Conservation (phyloP, 2,329 filamentous ascomycete species). For the Arthrobotrys entomopaga region DNA sequence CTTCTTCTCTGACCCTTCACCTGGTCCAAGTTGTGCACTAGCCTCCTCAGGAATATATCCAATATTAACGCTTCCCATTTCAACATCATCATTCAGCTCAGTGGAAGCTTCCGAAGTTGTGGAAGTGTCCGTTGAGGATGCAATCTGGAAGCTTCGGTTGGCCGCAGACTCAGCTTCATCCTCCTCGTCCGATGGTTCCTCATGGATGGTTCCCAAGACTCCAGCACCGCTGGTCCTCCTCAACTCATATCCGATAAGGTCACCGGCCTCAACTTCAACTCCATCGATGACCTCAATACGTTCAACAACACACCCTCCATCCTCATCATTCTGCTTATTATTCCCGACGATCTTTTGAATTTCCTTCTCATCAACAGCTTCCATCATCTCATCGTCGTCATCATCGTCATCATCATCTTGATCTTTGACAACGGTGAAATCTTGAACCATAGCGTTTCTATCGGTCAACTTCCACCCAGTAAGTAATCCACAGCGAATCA, state of each 20-base stretch:
- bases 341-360: conserved; percentile 4
- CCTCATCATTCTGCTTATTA: too few relatives aligned
- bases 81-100: not conserved
- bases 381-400: conserved; percentile 29
- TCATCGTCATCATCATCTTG: not conserved
- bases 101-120: conserved; percentile 3
- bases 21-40: too few relatives aligned
- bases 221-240: conserved; percentile 1
- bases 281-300: not conserved
- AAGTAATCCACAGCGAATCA: conserved; percentile 20
- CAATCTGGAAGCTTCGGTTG: conserved; percentile 3
- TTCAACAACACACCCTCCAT: too few relatives aligned
- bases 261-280: too few relatives aligned
- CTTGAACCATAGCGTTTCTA: conserved; percentile 11
- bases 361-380: not conserved
- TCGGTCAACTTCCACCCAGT: conserved; percentile 33
- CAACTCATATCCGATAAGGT: conserved; percentile 27
- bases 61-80: not conserved
- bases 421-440: not conserved
- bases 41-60: not conserved
- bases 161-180: not conserved
- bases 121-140: conserved; percentile 13
- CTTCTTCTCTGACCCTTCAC: not conserved
- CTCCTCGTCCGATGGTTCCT: not conserved
- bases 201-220: not conserved